phyloP scores from a whole-genome alignment of 441 rosid genomes.

The Croton setiger region DNA sequence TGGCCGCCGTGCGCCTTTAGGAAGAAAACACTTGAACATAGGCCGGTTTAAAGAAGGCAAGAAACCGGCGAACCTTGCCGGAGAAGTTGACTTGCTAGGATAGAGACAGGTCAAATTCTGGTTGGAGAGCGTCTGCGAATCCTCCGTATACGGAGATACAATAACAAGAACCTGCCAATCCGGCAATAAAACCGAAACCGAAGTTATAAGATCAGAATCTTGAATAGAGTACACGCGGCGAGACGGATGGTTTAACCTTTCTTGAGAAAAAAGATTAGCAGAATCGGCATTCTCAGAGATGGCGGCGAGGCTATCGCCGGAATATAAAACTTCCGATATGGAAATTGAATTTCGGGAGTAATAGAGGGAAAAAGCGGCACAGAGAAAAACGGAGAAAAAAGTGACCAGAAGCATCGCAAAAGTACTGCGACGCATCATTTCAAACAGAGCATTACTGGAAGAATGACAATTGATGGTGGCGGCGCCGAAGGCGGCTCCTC shows the following conservation, averaged over 20 bases:
- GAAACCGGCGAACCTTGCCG: conserved; percentile 46
- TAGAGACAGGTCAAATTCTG: conserved; percentile 46
- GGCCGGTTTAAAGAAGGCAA: conserved; percentile 47
- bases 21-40: conserved; percentile 55
- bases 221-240: conserved; percentile 17
- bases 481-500: background rate
- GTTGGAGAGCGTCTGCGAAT: background rate
- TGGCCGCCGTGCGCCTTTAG: conserved; percentile 39
- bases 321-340: background rate
- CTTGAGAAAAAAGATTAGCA: conserved; percentile 21
- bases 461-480: background rate
- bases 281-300: conserved; percentile 1
- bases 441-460: background rate
- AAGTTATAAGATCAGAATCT: conserved; percentile 15
- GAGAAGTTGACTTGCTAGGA: conserved; percentile 47
- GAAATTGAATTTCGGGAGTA: conserved; percentile 23
- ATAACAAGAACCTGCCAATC: conserved; percentile 68
- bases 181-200: conserved; percentile 56
- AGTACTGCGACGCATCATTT: conserved; percentile 27
- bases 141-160: conserved; percentile 29
- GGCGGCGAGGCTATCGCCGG: conserved; percentile 15
- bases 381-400: conserved; percentile 29
- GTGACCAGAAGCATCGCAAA: conserved; percentile 19
- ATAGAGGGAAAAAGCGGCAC: conserved; percentile 29
- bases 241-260: conserved; percentile 6